Evolutionary conservation across 192 early-diverging fungal species (phyloP), one percentile per base, ranked within the genome.

Genomic region (Mortierella claussenii): DNA sequence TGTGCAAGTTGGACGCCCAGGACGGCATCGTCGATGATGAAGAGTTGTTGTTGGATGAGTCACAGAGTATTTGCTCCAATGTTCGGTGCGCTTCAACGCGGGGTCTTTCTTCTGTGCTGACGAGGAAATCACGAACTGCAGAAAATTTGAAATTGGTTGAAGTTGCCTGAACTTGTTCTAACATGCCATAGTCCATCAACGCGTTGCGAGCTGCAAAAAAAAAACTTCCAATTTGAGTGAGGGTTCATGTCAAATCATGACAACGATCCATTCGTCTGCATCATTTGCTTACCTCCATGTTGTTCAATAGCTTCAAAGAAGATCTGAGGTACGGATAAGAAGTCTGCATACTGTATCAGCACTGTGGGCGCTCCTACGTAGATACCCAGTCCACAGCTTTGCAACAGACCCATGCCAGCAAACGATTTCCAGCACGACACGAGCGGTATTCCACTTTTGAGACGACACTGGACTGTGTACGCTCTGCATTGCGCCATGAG

Each of bases 401-500:
- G 66, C 34, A 80, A 30, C 6, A 80, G 57, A 15, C 79, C 78
- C 40, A 82, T 36, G 4, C 81, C 81, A 1, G 28, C 21, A 12
- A 66, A 78, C 9, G 61, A 23, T 18, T 74, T 76, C 40, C 50
- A 66, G 46, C 78, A 69, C 9, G 76, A 68, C 15, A 86, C 65
- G 23, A 84, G 43, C 20, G 81, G 70, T 21, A 66, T 49, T 27
- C 48, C 53, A 42, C 51, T 68, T 6, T 58, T 66, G 79, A 88
- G 79, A 40, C 76, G 86, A 67, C 82, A 90, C 42, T 83, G 84
- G 26, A 79, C 63, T 46, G 80, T 91, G 64, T 86, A 81, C 21
- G 87, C 60, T 37, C 86, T 73, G 32, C 88, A 85, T 20, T 90
- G 87, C 32, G 82, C 67, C 32, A 92, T 24, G 9, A 91, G 63